Conservation (phyloP, 768 basidiomycete genomes). For the Psilocybe azurescens region DNA sequence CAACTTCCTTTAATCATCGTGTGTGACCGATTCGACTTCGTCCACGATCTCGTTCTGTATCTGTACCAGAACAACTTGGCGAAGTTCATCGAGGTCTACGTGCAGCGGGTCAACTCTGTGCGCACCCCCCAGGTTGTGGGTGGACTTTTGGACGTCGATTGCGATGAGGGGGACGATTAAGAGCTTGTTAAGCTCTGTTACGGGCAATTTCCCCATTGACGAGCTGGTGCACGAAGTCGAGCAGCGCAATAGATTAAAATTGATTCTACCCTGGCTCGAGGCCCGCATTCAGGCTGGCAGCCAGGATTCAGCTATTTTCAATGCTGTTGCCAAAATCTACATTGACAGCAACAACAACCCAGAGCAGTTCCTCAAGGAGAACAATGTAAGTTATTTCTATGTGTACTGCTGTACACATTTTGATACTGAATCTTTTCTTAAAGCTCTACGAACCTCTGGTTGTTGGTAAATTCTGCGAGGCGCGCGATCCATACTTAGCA, state of each 20-base stretch:
- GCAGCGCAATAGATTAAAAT: constrained; percentile 92
- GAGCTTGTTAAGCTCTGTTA: constrained; percentile 89
- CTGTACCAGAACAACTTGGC: constrained; percentile 96
- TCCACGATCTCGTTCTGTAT: constrained; percentile 98
- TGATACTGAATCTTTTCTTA: constrained; percentile 6
- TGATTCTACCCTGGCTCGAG: constrained; percentile 98
- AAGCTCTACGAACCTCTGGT: constrained; percentile 96
- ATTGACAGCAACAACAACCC: constrained; percentile 99
- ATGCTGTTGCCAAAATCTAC: constrained; percentile 97
- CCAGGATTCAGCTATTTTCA: constrained; percentile 93
- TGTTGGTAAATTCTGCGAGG: constrained; percentile 99
- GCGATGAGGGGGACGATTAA: constrained; percentile 96
- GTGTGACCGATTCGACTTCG: constrained; percentile 99
- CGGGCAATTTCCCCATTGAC: constrained; percentile 97
- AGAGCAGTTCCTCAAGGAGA: constrained; percentile 97
- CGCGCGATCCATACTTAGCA: constrained; percentile 96
- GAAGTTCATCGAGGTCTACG: constrained; percentile 99
- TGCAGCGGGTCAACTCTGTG: constrained; percentile 96
- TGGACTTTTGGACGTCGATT: constrained; percentile 96
- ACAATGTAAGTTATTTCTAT: constrained; percentile 70
- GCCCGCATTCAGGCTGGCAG: constrained; percentile 91
- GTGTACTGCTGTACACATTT: background rate
- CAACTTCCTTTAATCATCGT: constrained; percentile 99
- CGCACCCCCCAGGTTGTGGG: constrained; percentile 97
- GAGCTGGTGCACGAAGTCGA: constrained; percentile 98